Conservation (phyloP, 2,329 filamentous ascomycete species). For the Pyrenophora seminiperda region DNA sequence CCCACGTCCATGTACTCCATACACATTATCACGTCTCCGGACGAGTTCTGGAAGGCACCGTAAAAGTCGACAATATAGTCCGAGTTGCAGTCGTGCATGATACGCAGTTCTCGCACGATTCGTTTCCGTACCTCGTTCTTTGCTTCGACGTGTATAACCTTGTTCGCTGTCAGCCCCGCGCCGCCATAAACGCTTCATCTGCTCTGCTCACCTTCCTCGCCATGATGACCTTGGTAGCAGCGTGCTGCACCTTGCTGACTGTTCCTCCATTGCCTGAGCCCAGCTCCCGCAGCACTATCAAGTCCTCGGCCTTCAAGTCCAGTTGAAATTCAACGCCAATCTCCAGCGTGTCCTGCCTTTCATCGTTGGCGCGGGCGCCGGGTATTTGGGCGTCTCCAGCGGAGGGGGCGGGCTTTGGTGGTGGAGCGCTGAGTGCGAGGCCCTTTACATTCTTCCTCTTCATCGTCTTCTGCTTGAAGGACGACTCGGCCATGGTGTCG, state of each 20-base stretch:
- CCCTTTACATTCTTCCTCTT: slow-evolving; percentile 99
- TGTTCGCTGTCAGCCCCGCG: slow-evolving; percentile 49
- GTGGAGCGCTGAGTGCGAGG: slow-evolving; percentile 79
- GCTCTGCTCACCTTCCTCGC: slow-evolving; percentile 78
- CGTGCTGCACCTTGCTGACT: slow-evolving; percentile 96
- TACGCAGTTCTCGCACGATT: slow-evolving; percentile 95
- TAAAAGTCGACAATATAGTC: slow-evolving; percentile 98
- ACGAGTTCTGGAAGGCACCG: slow-evolving; percentile 93
- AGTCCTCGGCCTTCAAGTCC: slow-evolving; percentile 86
- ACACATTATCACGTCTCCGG: slow-evolving; percentile 98
- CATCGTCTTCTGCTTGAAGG: slow-evolving; percentile 75
- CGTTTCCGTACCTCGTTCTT: slow-evolving; percentile 97
- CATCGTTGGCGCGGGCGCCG: slow-evolving; percentile 63
- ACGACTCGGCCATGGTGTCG: slow-evolving; percentile 59
- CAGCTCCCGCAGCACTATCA: slow-evolving; percentile 91
- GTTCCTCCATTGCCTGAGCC: slow-evolving; percentile 96
- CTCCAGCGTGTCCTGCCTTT: slow-evolving; percentile 76
- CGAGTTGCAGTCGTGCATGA: slow-evolving; percentile 97
- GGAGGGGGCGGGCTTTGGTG: slow-evolving; percentile 72
- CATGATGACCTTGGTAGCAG: slow-evolving; percentile 94
- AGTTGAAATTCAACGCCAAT: slow-evolving; percentile 98
- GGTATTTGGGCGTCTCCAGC: slow-evolving; percentile 70
- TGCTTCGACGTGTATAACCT: slow-evolving; percentile 98
- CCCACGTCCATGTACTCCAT: slow-evolving; percentile 99
- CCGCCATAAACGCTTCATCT: neutral